Base-by-base conservation (phyloP, 164 flowering plant genomes). In the Vitis cinerea region DNA sequence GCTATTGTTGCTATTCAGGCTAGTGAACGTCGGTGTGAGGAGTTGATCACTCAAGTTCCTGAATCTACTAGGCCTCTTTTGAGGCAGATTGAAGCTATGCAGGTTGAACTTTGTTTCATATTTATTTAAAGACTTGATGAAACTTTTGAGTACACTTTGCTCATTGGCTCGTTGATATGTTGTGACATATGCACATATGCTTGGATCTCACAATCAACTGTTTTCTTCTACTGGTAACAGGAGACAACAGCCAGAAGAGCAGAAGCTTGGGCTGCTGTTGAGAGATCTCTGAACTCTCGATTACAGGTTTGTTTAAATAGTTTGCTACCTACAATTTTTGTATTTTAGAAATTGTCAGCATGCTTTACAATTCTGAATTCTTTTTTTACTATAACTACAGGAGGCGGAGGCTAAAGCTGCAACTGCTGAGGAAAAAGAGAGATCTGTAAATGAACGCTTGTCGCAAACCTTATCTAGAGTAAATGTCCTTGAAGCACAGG, bases 401-500 rank as follows among this genome's bases (percentile, higher is more conserved):
- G 99, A 96, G 85, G 98, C 97, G 49, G 99, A 96, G 82, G 84
- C 90, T 57, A 93, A 90, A 81, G 95, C 97, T 84, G 97, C 97
- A 16, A 79, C 88, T 75, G 89, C 95, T 60, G 98, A 93, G 81
- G 98, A 93, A 81, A 85, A 83, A 74, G 96, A 92, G 80, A 79
- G 97, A 64, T 90, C 97, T 71, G 82, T 93, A 71, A 96, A 92
- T 77, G 99, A 93, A 69, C 93, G 98, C 14, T 83, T 93, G 66
- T 92, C 97, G 63, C 99, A 96, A 80, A 96, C 99, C 16, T 82
- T 93, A 65, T 96, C 99, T 63, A 85, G 98, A 68, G 84, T 92
- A 63, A 93, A 95, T 79, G 99, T 96, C 80, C 98, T 96, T 65
- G 99, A 96, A 79, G 97, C 97, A 60, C 99, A 96, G 97, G 99